Evolutionary conservation across 2,329 filamentous ascomycete genomes (phyloP).

Genomic region (Chaetomium strumarium): DNA sequence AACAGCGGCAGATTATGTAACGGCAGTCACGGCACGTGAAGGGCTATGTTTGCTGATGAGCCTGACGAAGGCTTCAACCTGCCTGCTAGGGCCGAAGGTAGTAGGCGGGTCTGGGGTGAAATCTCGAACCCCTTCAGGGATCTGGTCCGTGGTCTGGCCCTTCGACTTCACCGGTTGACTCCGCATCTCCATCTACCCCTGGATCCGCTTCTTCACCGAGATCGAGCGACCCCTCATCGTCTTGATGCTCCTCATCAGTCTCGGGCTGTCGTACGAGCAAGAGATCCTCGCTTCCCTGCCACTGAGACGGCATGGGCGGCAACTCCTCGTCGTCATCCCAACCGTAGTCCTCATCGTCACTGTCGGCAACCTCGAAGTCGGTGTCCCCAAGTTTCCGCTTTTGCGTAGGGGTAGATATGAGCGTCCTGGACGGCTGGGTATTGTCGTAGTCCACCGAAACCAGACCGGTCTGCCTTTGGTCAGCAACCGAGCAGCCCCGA

Average conservation of each 20-base stretch:
- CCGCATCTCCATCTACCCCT: not conserved
- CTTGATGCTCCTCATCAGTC: conserved; percentile 33
- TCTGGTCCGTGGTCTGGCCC: not conserved
- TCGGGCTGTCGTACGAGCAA: conserved; percentile 38
- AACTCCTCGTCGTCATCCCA: conserved; percentile 64
- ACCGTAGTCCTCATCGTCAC: conserved; percentile 63
- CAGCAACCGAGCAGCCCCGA: conserved; percentile 3
- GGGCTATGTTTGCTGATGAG: not conserved
- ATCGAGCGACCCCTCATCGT: not conserved
- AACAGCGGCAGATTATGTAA: not conserved
- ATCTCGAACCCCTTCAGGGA: not conserved
- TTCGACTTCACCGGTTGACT: not conserved
- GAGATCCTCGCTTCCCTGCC: conserved; percentile 62
- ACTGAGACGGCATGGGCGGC: conserved; percentile 57
- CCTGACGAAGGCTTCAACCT: not conserved
- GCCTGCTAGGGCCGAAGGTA: not conserved
- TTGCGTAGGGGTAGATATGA: conserved; percentile 35
- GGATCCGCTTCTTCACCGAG: conserved; percentile 30
- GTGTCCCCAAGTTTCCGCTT: conserved; percentile 63
- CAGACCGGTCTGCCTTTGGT: conserved; percentile 37
- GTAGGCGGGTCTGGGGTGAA: not conserved
- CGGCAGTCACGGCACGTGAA: not conserved
- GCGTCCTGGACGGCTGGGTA: conserved; percentile 30
- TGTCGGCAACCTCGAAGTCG: conserved; percentile 54
- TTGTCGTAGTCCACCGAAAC: conserved; percentile 37